Evolutionary conservation across 495 filamentous ascomycete genomes (phyloP), one percentile per base, ranked within the genome.

Genomic region (Rusavskia elegans): DNA sequence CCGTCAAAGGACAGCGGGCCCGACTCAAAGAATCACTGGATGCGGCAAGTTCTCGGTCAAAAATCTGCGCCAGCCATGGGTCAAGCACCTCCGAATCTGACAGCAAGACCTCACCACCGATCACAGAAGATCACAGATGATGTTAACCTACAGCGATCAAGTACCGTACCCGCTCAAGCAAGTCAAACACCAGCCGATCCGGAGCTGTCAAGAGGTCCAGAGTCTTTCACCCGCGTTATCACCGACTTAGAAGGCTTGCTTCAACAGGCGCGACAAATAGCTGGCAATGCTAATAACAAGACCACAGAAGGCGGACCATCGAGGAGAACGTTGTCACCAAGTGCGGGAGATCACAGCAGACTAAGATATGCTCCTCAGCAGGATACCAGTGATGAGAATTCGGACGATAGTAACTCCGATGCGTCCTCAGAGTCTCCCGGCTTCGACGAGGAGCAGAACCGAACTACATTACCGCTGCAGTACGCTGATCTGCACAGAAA

Each of bases 161-260:
- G 20, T n/a, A 57, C 45, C 39, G 10, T 54, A 25, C 50, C 55
- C 10, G 52, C 29, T 36, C 45, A 48, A 48, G 48, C 32, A 25
- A 57, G 21, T 16, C 46, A 41, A 35, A n/a, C 25, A 3, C 21
- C 17, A 48, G 13, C 48, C 29, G 19, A 53, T 17, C 44, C n/a
- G 13, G 40, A 56, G 25, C 56, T 55, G 46, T 37, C 49, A 25
- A 49, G 29, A 36, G 50, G 51, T 17, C 27, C 48, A 29, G 40
- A 55, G 13, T 48, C 50, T 39, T 59, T 62, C 30, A 46, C 52
- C 16, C 48, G 55, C 41, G 68, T 68, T 8, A 61, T 74, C 55
- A 60, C 57, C 16, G 64, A 71, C 49, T 63, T 76, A 29, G 73
- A 77, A 48, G 55, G 62, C 41, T 63, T 76, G 13, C 62, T 76